phyloP scores from a whole-genome alignment of 768 basidiomycete species.

The Exsudoporus frostii region DNA sequence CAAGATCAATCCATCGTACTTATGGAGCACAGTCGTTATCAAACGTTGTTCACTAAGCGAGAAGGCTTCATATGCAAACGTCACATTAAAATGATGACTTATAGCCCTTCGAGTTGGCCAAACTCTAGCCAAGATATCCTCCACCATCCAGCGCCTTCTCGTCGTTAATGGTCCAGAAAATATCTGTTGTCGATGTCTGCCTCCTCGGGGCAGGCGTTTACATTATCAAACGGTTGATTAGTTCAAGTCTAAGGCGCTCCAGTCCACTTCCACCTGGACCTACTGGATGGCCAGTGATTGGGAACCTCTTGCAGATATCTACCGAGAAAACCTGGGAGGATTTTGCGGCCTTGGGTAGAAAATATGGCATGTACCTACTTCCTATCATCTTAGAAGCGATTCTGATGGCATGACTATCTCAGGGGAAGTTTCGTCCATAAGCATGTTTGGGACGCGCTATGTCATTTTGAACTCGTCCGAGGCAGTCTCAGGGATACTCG shows the following conservation, averaged over 20 bases:
- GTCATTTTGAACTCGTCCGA: constrained; percentile 48
- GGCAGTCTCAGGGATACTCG: constrained; percentile 47
- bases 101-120: too few relatives aligned
- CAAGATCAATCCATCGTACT: too few relatives aligned
- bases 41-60: too few relatives aligned
- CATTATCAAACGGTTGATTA: background rate
- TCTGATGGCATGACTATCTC: constrained; percentile 13
- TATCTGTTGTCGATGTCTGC: too few relatives aligned
- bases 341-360: constrained; percentile 50
- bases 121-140: background rate
- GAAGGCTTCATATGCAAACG: too few relatives aligned
- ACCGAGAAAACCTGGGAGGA: constrained; percentile 48
- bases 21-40: too few relatives aligned
- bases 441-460: constrained; percentile 43
- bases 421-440: constrained; percentile 19
- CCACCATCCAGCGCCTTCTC: background rate
- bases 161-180: too few relatives aligned
- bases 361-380: constrained; percentile 40
- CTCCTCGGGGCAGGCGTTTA: constrained; percentile 17
- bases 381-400: background rate
- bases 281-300: constrained; percentile 40
- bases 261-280: constrained; percentile 19
- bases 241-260: background rate
- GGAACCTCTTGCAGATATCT: constrained; percentile 55
- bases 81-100: too few relatives aligned